These are phyloP conservation scores for Claviceps fusiformis DNA, from an alignment of 2,329 filamentous ascomycete genomes.

Conservation along the genomic window DNA sequence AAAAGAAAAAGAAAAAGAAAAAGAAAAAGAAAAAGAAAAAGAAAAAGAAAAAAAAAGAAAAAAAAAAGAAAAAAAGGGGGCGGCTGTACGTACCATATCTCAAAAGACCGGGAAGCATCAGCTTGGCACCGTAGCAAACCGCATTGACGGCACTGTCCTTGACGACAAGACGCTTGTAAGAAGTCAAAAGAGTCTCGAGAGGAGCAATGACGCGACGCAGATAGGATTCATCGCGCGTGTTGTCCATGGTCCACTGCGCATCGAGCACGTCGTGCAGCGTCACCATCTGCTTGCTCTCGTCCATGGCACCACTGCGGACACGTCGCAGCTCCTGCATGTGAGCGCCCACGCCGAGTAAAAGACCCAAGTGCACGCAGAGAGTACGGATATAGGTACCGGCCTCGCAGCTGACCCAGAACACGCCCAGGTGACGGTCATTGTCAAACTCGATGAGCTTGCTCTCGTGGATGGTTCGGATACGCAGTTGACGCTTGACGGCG, in stretches of 20 bases:
- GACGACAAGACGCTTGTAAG: slow-evolving; percentile 94
- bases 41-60: no score
- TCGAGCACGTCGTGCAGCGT: slow-evolving; percentile 81
- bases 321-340: slow-evolving; percentile 97
- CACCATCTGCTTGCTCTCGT: slow-evolving; percentile 76
- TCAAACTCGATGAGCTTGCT: slow-evolving; percentile 96
- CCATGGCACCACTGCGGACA: slow-evolving; percentile 90
- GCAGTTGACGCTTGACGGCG: slow-evolving; percentile 94
- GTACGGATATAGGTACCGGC: slow-evolving; percentile 97
- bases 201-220: slow-evolving; percentile 84
- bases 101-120: slow-evolving; percentile 94
- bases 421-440: slow-evolving; percentile 91
- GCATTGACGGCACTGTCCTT: slow-evolving; percentile 79
- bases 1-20: no score
- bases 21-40: no score
- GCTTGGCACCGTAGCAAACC: slow-evolving; percentile 95
- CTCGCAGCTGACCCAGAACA: slow-evolving; percentile 99
- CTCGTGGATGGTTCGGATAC: slow-evolving; percentile 96
- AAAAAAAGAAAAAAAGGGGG: no score
- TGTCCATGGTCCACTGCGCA: slow-evolving; percentile 92
- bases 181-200: slow-evolving; percentile 78
- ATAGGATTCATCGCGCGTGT: slow-evolving; percentile 87
- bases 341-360: slow-evolving; percentile 65
- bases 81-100: slow-evolving; percentile 65
- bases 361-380: slow-evolving; percentile 83